Evolutionary conservation across 306 rosid genomes (phyloP), one percentile per base, ranked within the genome.

Genomic region (Corylus avellana): DNA sequence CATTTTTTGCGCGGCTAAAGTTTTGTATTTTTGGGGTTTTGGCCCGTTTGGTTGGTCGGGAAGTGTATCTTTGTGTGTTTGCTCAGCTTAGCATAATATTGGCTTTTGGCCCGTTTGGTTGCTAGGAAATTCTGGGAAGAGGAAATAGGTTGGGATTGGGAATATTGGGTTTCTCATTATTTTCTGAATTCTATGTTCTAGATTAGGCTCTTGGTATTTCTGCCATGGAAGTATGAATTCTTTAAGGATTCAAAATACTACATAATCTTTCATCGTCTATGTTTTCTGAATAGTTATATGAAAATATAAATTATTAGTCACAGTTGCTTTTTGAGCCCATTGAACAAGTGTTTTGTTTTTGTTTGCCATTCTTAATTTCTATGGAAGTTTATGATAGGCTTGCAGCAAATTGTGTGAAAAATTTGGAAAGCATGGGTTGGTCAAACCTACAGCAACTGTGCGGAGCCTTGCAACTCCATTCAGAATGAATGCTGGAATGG

Each of bases 401-500:
- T 95, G 99, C 73, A 86, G 94, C 86, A 91, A 68, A 55, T 70
- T 95, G 12, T 80, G 90, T 11, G 98, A 95, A 4, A 95, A 88
- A 81, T 93, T 95, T 78, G 99, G 99, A 70, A 93, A 91, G 81
- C 97, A 90, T 80, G 99, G 98, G 46, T 79, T 93, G 87, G 98
- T 88, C 57, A 93, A 93, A 83, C 79, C 70, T 25, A 95, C 89
- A 72, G 97, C 98, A 47, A 49, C 97, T 0, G 87, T 95, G 70
- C 88, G 99, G 70, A 93, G 97, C 81, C 98, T 95, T n/a, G 90
- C 89, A 5, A 84, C 89, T 25, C 99, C 99, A 51, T 78, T 95
- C 50, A 89, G 99, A 78, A 95, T 95, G 99, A 82, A 95, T 71
- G 97, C 90, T 29, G 99, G 99, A 42, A 77, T 95, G 93, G 96